Evolutionary conservation across 2,329 filamentous ascomycete species (phyloP).

Genomic region (Biscogniauxia mediterranea): DNA sequence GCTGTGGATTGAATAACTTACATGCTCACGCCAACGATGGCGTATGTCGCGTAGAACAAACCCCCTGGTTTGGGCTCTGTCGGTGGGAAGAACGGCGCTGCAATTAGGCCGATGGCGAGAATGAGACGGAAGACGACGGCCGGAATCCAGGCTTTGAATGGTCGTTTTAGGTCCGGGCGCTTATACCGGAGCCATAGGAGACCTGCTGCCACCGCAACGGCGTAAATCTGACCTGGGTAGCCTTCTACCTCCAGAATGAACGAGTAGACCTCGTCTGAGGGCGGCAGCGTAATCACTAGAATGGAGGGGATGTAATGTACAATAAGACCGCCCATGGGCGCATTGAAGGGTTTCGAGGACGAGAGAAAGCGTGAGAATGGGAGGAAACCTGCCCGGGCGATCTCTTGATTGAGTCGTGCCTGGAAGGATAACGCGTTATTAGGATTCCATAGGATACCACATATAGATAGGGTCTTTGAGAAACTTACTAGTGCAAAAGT

Average conservation of each 20-base stretch:
- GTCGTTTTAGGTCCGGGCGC: constrained; percentile 58
- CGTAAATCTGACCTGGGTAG: constrained; percentile 63
- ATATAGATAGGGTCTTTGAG: background rate
- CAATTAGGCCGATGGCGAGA: constrained; percentile 54
- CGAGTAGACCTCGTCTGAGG: constrained; percentile 64
- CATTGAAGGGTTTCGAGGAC: constrained; percentile 64
- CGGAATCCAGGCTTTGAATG: constrained; percentile 63
- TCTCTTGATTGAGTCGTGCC: constrained; percentile 70
- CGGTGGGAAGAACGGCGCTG: constrained; percentile 62
- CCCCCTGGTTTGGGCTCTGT: constrained; percentile 43
- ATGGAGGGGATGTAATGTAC: constrained; percentile 68
- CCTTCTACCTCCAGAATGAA: constrained; percentile 73
- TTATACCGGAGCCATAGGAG: constrained; percentile 59
- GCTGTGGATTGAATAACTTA: constrained; percentile 42
- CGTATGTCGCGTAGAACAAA: constrained; percentile 54
- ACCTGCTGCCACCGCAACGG: constrained; percentile 55
- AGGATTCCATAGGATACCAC: background rate
- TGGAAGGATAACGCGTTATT: background rate
- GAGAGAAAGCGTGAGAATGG: constrained; percentile 61
- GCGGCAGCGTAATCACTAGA: constrained; percentile 64
- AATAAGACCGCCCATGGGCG: constrained; percentile 65
- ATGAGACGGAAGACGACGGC: constrained; percentile 56
- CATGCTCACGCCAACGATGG: constrained; percentile 51
- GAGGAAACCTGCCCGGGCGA: constrained; percentile 68
- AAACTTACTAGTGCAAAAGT: constrained; percentile 62